Evolutionary conservation across 2,329 filamentous ascomycete genomes (phyloP).

Genomic region (Cladophialophora carrionii): DNA sequence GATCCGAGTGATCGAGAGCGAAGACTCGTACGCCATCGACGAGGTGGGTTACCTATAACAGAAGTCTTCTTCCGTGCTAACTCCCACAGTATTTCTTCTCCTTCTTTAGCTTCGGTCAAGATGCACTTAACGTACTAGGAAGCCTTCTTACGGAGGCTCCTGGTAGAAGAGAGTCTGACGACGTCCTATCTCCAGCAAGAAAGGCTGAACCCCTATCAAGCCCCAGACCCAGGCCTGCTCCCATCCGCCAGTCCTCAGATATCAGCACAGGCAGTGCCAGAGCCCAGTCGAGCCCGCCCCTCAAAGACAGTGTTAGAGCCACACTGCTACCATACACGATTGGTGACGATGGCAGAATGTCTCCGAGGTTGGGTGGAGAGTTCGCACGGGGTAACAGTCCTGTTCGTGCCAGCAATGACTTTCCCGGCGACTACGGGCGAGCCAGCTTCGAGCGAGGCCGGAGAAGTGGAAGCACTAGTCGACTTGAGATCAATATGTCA

Average conservation of each 20-base stretch:
- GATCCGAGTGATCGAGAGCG: conserved; percentile 87
- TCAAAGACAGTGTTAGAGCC: conserved; percentile 63
- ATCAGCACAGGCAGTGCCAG: conserved; percentile 22
- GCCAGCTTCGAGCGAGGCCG: conserved; percentile 47
- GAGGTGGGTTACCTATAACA: conserved; percentile 64
- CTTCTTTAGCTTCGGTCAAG: conserved; percentile 83
- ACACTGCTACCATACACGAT: conserved; percentile 62
- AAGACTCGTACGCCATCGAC: conserved; percentile 92
- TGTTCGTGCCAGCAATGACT: conserved; percentile 43
- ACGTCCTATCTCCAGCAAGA: conserved; percentile 37
- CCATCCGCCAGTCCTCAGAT: conserved; percentile 24
- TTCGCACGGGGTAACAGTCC: conserved; percentile 47
- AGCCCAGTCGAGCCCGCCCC: conserved; percentile 33
- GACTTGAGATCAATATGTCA: conserved; percentile 56
- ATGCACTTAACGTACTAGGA: conserved; percentile 78
- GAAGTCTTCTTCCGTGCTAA: conserved; percentile 19
- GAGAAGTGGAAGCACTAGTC: conserved; percentile 67
- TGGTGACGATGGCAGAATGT: conserved; percentile 49
- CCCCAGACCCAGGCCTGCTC: conserved; percentile 17
- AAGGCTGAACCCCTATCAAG: conserved; percentile 21
- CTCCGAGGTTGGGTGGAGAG: conserved; percentile 52
- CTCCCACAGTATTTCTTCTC: conserved; percentile 82
- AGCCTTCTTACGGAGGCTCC: conserved; percentile 70
- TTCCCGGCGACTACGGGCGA: conserved; percentile 38
- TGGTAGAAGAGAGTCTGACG: conserved; percentile 48